Base-by-base conservation (phyloP, 345 rosid genomes). In the Bruguiera gymnorhiza region DNA sequence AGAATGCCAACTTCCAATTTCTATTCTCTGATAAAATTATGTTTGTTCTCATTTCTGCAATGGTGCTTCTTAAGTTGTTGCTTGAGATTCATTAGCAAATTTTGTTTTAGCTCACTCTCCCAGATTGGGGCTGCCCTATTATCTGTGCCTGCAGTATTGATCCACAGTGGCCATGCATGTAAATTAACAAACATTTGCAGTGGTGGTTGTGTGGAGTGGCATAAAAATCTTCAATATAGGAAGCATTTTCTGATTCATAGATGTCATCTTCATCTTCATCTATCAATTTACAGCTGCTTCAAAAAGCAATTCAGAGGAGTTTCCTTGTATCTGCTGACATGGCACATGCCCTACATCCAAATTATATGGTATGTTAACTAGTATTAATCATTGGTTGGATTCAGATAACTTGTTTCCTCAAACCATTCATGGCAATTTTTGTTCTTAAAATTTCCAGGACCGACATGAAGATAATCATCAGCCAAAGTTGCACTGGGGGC, bases 281-380 rank as follows among this genome's bases (percentile, higher is more conserved):
- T 2, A 23, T 58, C 77, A 51, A 63, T 63, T 75, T 61, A 20
- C 88, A 92, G 99, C 77, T 87, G 76, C 86, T 89, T 73, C 84
- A 84, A 78, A 95, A 90, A 80, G 97, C 98, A 10, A 84, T 87
- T 59, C 99, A 95, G 74, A 88, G 65, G 83, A 95, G 98, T 79
- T 84, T 85, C 80, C 83, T 92, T 46, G 98, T 95, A 15, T 92
- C 98, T 21, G 96, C 99, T 65, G 98, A 95, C 80, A 92, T 95
- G 99, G 98, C 98, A 4, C 99, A 95, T 80, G 98, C 98, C 76
- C 76, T 92, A 21, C 99, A 95, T 80, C 98, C 99, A 32, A 95
- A 95, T 80, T 95, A 86, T 68, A 82, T 78, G 91, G 98, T 90
- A 78, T 54, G 67, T 24, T 70, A 50, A 46, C 57, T 60, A 21